phyloP scores from a whole-genome alignment of 768 basidiomycete species.

The Boletales sp. region DNA sequence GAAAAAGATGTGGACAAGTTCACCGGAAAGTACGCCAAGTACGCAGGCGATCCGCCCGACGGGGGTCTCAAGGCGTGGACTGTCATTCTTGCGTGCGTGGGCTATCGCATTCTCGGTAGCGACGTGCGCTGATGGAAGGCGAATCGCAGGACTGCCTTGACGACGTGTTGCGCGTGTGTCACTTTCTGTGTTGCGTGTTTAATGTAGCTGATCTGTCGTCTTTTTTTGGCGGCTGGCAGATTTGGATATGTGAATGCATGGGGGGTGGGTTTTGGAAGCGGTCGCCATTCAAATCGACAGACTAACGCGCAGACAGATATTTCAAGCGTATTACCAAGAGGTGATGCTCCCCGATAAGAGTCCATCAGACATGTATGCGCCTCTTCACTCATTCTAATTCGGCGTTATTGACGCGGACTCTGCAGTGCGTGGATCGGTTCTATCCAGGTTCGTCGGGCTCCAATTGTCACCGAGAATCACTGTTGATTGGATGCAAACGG shows the following conservation, averaged over 20 bases:
- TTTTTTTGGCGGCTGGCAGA: constrained; percentile 21
- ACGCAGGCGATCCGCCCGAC: constrained; percentile 24
- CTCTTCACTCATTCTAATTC: neutral
- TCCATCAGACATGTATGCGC: constrained; percentile 56
- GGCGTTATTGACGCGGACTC: neutral
- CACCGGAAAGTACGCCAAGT: constrained; percentile 14
- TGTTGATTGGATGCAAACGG: neutral
- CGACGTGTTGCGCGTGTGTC: constrained; percentile 41
- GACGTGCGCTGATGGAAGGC: neutral
- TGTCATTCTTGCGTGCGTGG: constrained; percentile 26
- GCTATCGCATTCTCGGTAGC: neutral
- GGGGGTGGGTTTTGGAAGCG: constrained; percentile 50
- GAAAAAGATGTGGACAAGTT: constrained; percentile 5
- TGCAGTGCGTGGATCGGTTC: constrained; percentile 79
- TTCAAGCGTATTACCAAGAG: constrained; percentile 69
- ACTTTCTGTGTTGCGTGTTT: neutral
- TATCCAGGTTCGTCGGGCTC: constrained; percentile 45
- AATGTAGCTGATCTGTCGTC: neutral
- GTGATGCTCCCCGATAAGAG: constrained; percentile 45
- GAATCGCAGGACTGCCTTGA: constrained; percentile 14
- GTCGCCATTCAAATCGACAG: neutral
- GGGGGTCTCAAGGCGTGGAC: constrained; percentile 31
- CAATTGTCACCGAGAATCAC: neutral
- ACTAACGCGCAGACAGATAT: constrained; percentile 41
- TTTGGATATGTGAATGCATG: constrained; percentile 74